Conservation (phyloP, 805 yeast species). For the Priceomyces carsonii region DNA sequence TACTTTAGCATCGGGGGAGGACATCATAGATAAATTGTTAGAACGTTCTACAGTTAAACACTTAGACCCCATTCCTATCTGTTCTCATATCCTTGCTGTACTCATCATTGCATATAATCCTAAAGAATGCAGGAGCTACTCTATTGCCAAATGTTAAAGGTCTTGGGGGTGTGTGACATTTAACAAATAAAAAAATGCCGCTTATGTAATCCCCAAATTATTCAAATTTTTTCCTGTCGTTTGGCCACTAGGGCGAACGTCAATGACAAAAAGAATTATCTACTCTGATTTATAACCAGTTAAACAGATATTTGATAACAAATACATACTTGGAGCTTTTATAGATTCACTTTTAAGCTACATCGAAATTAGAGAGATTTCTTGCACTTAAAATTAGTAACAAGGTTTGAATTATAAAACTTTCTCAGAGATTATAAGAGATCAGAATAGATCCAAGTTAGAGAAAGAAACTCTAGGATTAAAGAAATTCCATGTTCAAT, state of each 20-base stretch:
- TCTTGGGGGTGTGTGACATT: conserved; percentile 1
- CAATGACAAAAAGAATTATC: too few relatives aligned
- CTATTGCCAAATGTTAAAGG: not conserved
- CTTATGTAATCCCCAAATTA: conserved; percentile 10
- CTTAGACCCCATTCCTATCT: conserved; percentile 19
- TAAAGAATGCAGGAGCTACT: conserved; percentile 1
- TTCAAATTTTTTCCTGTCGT: conserved; percentile 11
- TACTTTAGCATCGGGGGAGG: not conserved
- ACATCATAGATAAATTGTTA: conserved; percentile 1
- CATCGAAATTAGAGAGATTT: too few relatives aligned
- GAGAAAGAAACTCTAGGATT: too few relatives aligned
- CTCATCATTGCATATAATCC: conserved; percentile 9
- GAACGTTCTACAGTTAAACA: conserved; percentile 4
- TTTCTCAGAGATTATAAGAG: too few relatives aligned
- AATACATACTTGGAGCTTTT: too few relatives aligned
- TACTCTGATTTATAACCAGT: too few relatives aligned
- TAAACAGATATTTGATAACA: too few relatives aligned
- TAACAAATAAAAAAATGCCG: not conserved
- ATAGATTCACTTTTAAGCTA: too few relatives aligned
- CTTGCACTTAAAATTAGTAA: too few relatives aligned
- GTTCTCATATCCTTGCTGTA: conserved; percentile 22
- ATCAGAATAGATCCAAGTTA: too few relatives aligned
- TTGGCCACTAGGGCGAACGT: conserved; percentile 10
- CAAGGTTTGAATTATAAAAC: too few relatives aligned
- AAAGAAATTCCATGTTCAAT: conserved; percentile 8